Evolutionary conservation across 1,139 yeast species (phyloP), one percentile per base, ranked within the genome.

Genomic region (Candida freyschussii): DNA sequence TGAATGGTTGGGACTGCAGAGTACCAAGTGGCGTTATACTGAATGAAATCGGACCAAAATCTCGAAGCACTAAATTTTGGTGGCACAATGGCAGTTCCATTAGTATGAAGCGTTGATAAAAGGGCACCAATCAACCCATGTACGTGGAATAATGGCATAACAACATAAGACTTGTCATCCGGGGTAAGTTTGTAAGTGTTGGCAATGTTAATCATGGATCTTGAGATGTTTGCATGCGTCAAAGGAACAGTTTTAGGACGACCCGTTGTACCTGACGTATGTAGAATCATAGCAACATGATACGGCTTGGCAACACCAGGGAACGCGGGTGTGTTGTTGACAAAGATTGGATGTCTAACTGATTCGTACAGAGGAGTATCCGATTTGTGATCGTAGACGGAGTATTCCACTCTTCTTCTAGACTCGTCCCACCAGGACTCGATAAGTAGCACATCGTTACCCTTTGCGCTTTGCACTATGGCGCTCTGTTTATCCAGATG

Each of bases 1-100:
- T 78, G 83, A 41, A 78, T 78, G 0, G 86, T 78, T 26, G 86
- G 85, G 7, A 78, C 85, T 7, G 85, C 84, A 31, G 82, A 73
- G 56, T 76, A 78, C 85, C 86, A 78, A 38, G 61, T 75, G 37
- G 80, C 78, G 6, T 55, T 45, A 50, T 65, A 63, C 17, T 50
- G 47, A 33, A 59, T 53, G 45, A 73, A 78, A 37, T 78, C 77
- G 5, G 50, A 38, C 81, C 84, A 78, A 55, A 78, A 78, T 11
- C 52, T 54, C 21, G 59, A 54, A 4, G 85, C 84, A 18, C 79
- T 69, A 57, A 78, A 78, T 49, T 57, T 63, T 12, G 66, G 52
- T 15, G 85, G 82, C 16, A 78, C 62, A 13, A 78, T 67, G 3
- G 67, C 78, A 1, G 75, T 53, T 20, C 84, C 83, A n/a, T 75